Evolutionary conservation across 2,329 filamentous ascomycete species (phyloP), one percentile per base, ranked within the genome.

Genomic region (Diaporthe vaccinii): DNA sequence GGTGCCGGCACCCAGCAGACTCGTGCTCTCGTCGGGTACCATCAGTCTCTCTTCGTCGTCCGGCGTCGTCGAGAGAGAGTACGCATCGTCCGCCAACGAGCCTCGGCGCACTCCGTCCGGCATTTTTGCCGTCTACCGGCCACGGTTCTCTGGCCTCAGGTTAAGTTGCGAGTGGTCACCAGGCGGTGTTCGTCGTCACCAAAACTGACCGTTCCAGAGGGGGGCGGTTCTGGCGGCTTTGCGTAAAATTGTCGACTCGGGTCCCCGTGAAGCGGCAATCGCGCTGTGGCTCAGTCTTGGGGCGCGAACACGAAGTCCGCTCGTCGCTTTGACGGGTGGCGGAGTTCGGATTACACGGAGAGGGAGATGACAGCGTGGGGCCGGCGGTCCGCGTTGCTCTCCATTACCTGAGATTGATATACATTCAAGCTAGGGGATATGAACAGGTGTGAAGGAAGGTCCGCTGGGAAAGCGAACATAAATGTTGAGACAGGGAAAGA

Each of bases 1-100:
- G 73, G 78, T 77, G 76, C 79, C 80, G 49, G 80, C 78, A 75
- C 82, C 79, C 75, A 89, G 80, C 72, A 89, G 79, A 68, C 81
- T 81, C 39, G 84, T 84, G 46, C 82, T 82, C 77, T 88, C 86
- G 41, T 79, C 76, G 2, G 69, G 57, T n/a, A 51, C 58, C 41
- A n/a, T 14, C 31, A 36, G 25, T 17, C 39, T 74, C 39, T 76
- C 72, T 12, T 62, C 59, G 58, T 65, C 68, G 44, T 68, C 73
- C 62, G 61, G 69, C 39, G 73, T 34, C 12, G 55, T 69, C 5
- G 75, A 75, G 61, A 75, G 72, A 12, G 72, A 71, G 25, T 75
- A 70, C 31, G 31, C 31, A n/a, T 75, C 57, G 39, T 73, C 73
- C 49, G 36, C 57, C 71, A 65, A 25, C 8, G 62, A 34, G 41